These are phyloP conservation scores for Candida sonorensis DNA, from an alignment of 805 yeast species.

Conservation along the genomic window DNA sequence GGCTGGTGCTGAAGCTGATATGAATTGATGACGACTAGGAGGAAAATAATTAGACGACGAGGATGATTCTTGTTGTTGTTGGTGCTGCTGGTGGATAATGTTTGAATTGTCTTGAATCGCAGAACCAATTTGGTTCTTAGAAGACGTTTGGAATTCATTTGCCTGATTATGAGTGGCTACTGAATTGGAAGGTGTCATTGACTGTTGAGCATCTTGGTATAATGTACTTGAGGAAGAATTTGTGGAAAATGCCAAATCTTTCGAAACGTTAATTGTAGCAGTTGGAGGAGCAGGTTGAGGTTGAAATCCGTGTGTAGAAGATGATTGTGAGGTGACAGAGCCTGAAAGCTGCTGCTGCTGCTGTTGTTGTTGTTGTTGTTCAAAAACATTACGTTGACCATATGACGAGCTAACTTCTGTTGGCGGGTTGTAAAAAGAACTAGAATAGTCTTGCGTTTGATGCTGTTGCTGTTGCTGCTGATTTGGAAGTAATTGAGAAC, in stretches of 20 bases:
- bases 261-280: conserved; percentile 50
- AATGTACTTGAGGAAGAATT: conserved; percentile 28
- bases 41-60: too few species aligned
- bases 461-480: conserved; percentile 15
- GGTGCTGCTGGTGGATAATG: conserved; percentile 11
- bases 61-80: conserved; percentile 9
- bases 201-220: conserved; percentile 27
- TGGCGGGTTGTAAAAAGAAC: conserved; percentile 40
- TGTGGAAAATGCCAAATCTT: conserved; percentile 37
- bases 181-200: conserved; percentile 12
- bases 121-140: too few species aligned
- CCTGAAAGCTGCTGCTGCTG: conserved; percentile 7
- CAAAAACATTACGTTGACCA: conserved; percentile 6
- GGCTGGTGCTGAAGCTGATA: conserved; percentile 25
- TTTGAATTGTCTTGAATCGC: too few species aligned
- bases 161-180: too few species aligned
- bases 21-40: conserved; percentile 17
- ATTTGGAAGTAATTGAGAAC: conserved; percentile 11
- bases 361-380: conserved; percentile 3
- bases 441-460: too few species aligned
- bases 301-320: conserved; percentile 16
- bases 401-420: conserved; percentile 37
- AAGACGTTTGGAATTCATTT: too few species aligned
- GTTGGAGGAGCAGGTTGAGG: conserved; percentile 38
- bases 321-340: conserved; percentile 6